Evolutionary conservation across 2,329 filamentous ascomycete species (phyloP), one percentile per base, ranked within the genome.

Genomic region (Dactylellina haptotyla): DNA sequence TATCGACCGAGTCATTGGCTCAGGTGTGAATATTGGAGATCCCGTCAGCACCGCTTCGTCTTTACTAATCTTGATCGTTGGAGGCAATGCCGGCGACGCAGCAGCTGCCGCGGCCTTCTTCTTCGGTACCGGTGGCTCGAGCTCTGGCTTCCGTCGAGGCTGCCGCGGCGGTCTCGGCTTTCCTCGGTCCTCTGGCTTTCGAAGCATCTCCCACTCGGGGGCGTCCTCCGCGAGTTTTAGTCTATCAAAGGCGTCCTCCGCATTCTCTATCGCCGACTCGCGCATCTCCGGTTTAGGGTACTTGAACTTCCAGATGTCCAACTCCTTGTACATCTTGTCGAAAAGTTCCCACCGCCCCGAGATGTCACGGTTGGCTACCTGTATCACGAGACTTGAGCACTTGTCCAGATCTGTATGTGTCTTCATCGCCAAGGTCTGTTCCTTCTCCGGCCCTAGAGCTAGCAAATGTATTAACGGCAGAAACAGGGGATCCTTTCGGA

Each of bases 261-360:
- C 75, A 67, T 77, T 77, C 67, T 65, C 37, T 59, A 78, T 78
- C 3, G 77, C 77, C 45, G 54, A 34, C n/a, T 78, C 75, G 45
- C 77, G 75, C 48, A 77, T 75, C 20, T 74, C 64, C 26, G 63
- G 67, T 23, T 75, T 76, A 23, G 75, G 75, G 51, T 78, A 78
- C 14, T 75, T 76, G 48, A 78, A 78, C 43, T 76, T 77, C 76
- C 76, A 78, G 16, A 78, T 30, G 45, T 78, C 77, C 54, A 78
- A 66, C n/a, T 78, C 75, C 51, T 76, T 77, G 48, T 78, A 78
- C 51, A 77, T 70, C 14, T 75, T 65, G 46, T 78, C 77, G 16
- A 77, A 71, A 14, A 78, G 59, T 41, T 75, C 61, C 77, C 77
- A 78, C 50, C 77, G 70, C 18, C 75, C 76, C 25, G 54, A 73